Conservation (phyloP, 1,284 basidiomycete species). For the Malassezia sympodialis region DNA sequence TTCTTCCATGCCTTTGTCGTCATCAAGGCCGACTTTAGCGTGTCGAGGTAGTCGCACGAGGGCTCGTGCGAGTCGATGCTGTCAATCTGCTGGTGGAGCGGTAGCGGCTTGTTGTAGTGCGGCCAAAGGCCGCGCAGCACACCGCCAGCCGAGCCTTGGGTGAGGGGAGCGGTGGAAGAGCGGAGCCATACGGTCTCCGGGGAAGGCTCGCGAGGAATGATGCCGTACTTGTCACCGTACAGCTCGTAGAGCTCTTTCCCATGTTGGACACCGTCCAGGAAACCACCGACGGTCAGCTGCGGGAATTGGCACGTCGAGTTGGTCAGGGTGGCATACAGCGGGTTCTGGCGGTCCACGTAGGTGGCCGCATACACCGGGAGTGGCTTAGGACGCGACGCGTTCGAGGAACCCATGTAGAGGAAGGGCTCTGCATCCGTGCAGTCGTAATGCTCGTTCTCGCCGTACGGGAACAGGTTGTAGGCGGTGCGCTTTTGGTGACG, state of each 20-base stretch:
- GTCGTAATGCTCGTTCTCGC: constrained; percentile 2
- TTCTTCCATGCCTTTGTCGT: constrained; percentile 1
- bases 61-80: constrained; percentile 10
- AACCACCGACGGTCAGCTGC: constrained; percentile 9
- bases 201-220: neutral
- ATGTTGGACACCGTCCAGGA: constrained; percentile 12
- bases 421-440: constrained; percentile 1
- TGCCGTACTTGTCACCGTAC: constrained; percentile 6
- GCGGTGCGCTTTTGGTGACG: constrained; percentile 14
- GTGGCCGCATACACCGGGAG: constrained; percentile 6
- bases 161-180: constrained; percentile 6
- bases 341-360: constrained; percentile 3
- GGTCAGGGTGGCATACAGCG: constrained; percentile 1
- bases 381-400: neutral
- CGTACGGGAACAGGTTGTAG: constrained; percentile 12
- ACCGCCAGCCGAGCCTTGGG: constrained; percentile 6
- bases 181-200: constrained; percentile 2
- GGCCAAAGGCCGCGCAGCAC: constrained; percentile 13
- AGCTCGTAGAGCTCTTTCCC: constrained; percentile 6
- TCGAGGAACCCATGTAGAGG: neutral
- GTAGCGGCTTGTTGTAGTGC: neutral
- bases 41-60: neutral
- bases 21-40: neutral
- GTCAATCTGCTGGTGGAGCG: constrained; percentile 1
- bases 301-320: constrained; percentile 15